phyloP scores from a whole-genome alignment of 2,329 filamentous ascomycete species.

The Trichophyton mentagrophytes region DNA sequence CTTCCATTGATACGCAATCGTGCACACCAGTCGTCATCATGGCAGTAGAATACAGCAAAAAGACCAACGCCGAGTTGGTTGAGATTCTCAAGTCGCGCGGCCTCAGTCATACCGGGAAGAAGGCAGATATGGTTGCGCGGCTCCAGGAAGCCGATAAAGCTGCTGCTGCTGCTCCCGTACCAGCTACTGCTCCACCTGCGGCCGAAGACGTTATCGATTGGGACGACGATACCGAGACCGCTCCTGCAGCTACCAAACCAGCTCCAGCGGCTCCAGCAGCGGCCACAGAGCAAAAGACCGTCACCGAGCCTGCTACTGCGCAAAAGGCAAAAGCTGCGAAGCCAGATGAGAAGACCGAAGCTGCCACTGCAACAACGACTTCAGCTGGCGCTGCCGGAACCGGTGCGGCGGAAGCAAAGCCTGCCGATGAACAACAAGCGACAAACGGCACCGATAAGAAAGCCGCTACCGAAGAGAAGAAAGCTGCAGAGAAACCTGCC shows the following conservation, averaged over 20 bases:
- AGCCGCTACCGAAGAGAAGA: constrained; percentile 18
- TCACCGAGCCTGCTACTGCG: constrained; percentile 27
- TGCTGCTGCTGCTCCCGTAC: constrained; percentile 19
- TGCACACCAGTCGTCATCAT: constrained; percentile 16
- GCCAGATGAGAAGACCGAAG: constrained; percentile 13
- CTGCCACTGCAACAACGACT: constrained; percentile 2
- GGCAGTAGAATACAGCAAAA: constrained; percentile 37
- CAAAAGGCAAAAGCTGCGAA: constrained; percentile 27
- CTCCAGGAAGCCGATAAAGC: constrained; percentile 36
- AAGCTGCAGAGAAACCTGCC: constrained; percentile 18
- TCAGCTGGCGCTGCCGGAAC: constrained; percentile 3
- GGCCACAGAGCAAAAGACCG: constrained; percentile 30
- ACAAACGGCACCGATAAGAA: constrained; percentile 14
- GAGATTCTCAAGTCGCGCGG: constrained; percentile 38
- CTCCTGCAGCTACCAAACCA: constrained; percentile 28
- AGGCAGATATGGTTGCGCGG: constrained; percentile 38
- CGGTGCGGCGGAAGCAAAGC: constrained; percentile 11
- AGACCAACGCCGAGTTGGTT: constrained; percentile 38
- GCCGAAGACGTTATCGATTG: constrained; percentile 35
- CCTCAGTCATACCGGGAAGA: constrained; percentile 38
- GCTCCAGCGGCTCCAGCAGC: constrained; percentile 27
- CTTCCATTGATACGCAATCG: not conserved
- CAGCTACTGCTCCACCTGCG: constrained; percentile 7
- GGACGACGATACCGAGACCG: constrained; percentile 26
- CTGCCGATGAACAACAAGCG: constrained; percentile 12